Evolutionary conservation across 805 yeast genomes (phyloP), one percentile per base, ranked within the genome.

Genomic region (Tetrapisispora iriomotensis): DNA sequence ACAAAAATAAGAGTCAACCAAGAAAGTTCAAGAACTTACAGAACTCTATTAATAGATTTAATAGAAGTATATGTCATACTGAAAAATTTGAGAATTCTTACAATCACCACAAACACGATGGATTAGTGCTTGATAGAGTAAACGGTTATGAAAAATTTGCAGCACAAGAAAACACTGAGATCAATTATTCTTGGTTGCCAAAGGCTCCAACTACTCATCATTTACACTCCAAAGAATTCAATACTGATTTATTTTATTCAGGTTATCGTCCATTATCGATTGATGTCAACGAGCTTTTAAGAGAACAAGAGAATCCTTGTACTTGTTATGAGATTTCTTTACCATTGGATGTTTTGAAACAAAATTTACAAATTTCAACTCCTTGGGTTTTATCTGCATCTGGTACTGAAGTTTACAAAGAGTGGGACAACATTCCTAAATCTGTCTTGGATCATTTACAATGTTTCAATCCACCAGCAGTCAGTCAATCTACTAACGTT

Each of bases 351-450:
- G 18, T 28, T 14, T 13, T 25, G 38, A 29, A 48, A 40, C 56
- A 53, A 34, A 52, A 50, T 29, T 45, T 38, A n/a, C 48, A 44
- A 39, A 53, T 45, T 42, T 54, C 44, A 36, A 49, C 58, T 3
- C 53, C 59, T 6, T 63, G 67, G 67, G 45, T 51, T 13, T 53
- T 54, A 36, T 60, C 66, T 12, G 65, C 66, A 1, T 51, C 65
- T 1, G 66, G 67, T 1, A 37, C 56, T 8, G 65, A 61, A 39
- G 44, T 45, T 10, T 63, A 54, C 38, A 48, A 48, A 13, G 63
- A 57, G 37, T 60, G 63, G 63, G 59, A 58, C 23, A 49, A 47
- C 22, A 38, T 59, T 14, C 66, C 66, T 22, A 49, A 54, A 41
- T 56, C 55, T 10, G 47, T 58, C 6, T 47, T 51, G 6, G 48